Evolutionary conservation across 371 early-diverging fungal species (phyloP), one percentile per base, ranked within the genome.

Genomic region (Lichtheimia ramosa): DNA sequence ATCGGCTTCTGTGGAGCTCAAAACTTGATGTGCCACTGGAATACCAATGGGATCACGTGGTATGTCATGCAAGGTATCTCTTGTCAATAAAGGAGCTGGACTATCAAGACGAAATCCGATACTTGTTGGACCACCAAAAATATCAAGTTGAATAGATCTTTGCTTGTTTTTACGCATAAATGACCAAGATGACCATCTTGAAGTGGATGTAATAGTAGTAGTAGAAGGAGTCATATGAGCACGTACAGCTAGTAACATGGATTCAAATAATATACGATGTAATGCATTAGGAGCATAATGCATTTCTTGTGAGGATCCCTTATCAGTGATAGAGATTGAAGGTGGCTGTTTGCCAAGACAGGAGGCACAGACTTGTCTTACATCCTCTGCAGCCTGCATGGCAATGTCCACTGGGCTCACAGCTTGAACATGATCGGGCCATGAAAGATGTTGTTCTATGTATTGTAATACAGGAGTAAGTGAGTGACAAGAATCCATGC

Each of bases 211-310:
- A 24, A 23, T 49, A 21, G 21, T n/a, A 16, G 46, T 10, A 16
- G 43, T 5, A 73, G 78, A 78, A 46, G n/a, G n/a, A n/a, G 86
- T 13, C 25, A 55, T 54, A 12, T 83, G 75, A 1, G 78, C 69
- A 10, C 68, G 69, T 55, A 90, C 64, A 0, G 89, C 81, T 40
- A 87, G 71, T 42, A 84, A 74, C 51, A 83, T 73, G 13, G 88
- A 77, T 66, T 89, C 88, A 58, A 83, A 89, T 39, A 90, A 69
- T 54, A 89, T 81, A 58, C 89, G 79, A 65, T 89, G 84, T 28
- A 91, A 70, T 48, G 86, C 69, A 48, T 78, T 81, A 4, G 86
- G 87, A 23, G 88, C 77, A 62, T 84, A 86, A 5, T 80, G 81
- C 21, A 88, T 75, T 5, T 83, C 72, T 10, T 82, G 65, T 3